Conservation (phyloP, 2,329 filamentous ascomycete species). For the Talaromyces sp. region DNA sequence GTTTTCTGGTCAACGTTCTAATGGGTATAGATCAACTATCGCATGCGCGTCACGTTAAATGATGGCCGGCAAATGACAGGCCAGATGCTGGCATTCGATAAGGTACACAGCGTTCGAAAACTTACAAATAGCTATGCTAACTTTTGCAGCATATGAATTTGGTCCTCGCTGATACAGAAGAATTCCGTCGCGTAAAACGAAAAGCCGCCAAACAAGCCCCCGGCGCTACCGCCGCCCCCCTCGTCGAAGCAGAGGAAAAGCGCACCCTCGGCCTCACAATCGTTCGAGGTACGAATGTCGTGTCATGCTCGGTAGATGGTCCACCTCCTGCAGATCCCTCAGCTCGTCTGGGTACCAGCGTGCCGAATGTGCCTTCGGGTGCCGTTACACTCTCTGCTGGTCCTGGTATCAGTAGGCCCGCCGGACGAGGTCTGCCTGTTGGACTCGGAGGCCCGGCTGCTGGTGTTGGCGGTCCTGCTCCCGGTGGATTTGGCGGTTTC, state of each 20-base stretch:
- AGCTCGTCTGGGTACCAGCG: constrained; percentile 76
- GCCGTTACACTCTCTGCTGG: constrained; percentile 73
- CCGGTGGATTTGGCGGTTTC: constrained; percentile 55
- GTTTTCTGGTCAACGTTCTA: neutral
- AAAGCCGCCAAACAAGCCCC: constrained; percentile 67
- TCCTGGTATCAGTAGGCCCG: constrained; percentile 84
- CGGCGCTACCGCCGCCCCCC: constrained; percentile 58
- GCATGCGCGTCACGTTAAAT: constrained; percentile 93
- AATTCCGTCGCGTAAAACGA: constrained; percentile 87
- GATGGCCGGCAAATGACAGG: constrained; percentile 96
- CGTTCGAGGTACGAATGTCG: constrained; percentile 88
- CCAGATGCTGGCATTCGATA: constrained; percentile 98
- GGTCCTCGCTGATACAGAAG: constrained; percentile 96
- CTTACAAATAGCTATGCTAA: neutral
- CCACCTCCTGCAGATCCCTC: constrained; percentile 92
- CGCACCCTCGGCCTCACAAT: constrained; percentile 94
- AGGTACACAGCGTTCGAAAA: constrained; percentile 53
- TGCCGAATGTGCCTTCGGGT: constrained; percentile 53
- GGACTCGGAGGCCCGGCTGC: constrained; percentile 85
- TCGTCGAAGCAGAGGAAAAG: constrained; percentile 91
- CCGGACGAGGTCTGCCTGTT: constrained; percentile 77
- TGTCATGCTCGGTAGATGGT: constrained; percentile 92
- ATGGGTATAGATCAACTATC: constrained; percentile 85
- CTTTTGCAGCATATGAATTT: constrained; percentile 88
- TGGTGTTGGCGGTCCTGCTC: constrained; percentile 76